Evolutionary conservation across 345 rosid genomes (phyloP).

Genomic region (Salix exigua): DNA sequence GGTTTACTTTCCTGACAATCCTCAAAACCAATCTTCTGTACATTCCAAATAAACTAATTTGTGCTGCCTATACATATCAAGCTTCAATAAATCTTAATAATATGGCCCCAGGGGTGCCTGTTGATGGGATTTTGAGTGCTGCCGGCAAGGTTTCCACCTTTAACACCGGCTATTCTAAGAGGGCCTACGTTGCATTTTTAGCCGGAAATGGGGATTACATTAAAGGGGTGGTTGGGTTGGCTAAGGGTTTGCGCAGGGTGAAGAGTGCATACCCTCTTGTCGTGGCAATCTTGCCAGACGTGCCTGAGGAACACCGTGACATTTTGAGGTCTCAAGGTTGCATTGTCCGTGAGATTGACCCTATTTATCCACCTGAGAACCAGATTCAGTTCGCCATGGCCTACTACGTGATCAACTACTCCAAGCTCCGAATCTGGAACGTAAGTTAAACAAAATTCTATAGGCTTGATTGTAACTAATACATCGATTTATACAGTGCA

Average conservation of each 20-base stretch:
- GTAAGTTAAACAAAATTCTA: not conserved
- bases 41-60: not conserved
- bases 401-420: constrained; percentile 27
- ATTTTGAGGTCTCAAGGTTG: constrained; percentile 24
- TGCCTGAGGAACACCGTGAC: constrained; percentile 21
- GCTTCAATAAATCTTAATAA: not conserved
- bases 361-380: constrained; percentile 26
- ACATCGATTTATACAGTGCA: not conserved
- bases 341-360: constrained; percentile 19
- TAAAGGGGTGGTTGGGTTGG: constrained; percentile 27
- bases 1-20: constrained; percentile 32
- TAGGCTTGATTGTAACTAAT: not conserved
- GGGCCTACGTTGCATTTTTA: constrained; percentile 38
- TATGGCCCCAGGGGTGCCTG: constrained; percentile 46
- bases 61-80: not conserved
- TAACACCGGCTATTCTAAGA: constrained; percentile 22
- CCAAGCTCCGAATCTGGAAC: constrained; percentile 24
- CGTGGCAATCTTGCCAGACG: constrained; percentile 20
- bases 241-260: constrained; percentile 23
- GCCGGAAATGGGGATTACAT: constrained; percentile 23
- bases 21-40: constrained; percentile 13
- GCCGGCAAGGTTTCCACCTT: constrained; percentile 30
- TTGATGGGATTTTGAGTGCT: constrained; percentile 20
- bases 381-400: constrained; percentile 26
- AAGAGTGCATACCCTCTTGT: constrained; percentile 27